A percentile compares a stretch with the other conserved stretches of the same genome.
Evolutionary conservation across 1,284 basidiomycete species (phyloP).

Genomic region (Spongiforma sp.): DNA sequence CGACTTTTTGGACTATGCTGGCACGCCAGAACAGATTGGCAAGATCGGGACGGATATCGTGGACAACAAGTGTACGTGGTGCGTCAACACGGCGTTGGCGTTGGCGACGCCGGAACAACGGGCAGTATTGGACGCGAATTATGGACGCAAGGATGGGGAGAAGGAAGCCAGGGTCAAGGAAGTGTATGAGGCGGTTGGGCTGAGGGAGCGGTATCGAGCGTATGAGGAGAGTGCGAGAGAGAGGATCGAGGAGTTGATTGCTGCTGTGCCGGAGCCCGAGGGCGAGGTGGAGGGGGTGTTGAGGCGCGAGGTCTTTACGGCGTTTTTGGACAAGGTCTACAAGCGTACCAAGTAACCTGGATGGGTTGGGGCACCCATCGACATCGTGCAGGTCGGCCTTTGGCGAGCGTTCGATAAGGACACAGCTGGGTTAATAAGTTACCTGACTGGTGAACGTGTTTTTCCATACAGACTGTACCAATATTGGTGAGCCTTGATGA

Average conservation of each 20-base stretch:
- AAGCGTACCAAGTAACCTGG: conserved; percentile 16
- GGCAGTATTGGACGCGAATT: conserved; percentile 75
- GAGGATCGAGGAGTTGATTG: conserved; percentile 62
- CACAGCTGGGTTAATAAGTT: no score
- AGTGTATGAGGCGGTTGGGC: conserved; percentile 67
- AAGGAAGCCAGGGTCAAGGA: conserved; percentile 70
- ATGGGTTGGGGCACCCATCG: no score
- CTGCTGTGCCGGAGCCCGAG: conserved; percentile 56
- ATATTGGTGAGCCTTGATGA: no score
- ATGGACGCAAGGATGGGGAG: conserved; percentile 78
- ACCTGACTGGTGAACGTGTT: no score
- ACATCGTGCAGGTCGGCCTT: no score
- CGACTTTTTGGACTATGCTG: conserved; percentile 95
- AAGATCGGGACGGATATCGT: conserved; percentile 99
- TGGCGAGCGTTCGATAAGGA: no score
- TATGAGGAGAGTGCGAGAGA: conserved; percentile 75
- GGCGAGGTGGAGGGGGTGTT: conserved; percentile 44
- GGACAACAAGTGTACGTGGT: conserved; percentile 99
- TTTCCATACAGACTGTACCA: no score
- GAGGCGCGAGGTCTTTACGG: conserved; percentile 48
- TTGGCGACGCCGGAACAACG: conserved; percentile 61
- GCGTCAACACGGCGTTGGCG: conserved; percentile 88
- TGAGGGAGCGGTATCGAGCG: conserved; percentile 60
- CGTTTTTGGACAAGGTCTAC: conserved; percentile 30
- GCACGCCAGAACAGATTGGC: conserved; percentile 90